A percentile compares a stretch with the other conserved stretches of the same genome.
These are phyloP conservation scores for Fusarium bactridioides DNA, from an alignment of 2,329 filamentous ascomycete genomes.

Conservation along the genomic window DNA sequence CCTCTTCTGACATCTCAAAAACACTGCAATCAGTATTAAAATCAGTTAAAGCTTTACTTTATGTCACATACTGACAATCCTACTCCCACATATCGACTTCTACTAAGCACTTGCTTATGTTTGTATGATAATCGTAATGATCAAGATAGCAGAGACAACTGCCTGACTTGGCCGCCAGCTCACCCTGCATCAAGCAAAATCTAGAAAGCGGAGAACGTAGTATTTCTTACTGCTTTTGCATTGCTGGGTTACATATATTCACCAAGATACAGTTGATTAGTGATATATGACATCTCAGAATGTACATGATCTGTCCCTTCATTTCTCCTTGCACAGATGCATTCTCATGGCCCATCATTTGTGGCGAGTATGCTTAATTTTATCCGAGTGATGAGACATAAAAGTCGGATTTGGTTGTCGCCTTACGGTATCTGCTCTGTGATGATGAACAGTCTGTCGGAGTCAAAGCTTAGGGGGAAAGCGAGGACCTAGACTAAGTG, in stretches of 20 bases:
- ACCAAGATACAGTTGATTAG: background rate
- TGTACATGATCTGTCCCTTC: background rate
- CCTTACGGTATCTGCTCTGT: background rate
- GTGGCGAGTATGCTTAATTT: no score
- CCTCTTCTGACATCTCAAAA: rapidly evolving
- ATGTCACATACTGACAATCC: rapidly evolving
- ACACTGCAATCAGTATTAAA: rapidly evolving
- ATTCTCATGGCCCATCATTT: background rate
- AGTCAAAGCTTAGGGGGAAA: no score
- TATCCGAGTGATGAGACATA: rapidly evolving
- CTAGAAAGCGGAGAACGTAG: background rate
- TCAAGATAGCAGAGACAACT: background rate
- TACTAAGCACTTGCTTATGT: rapidly evolving
- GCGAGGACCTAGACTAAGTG: no score
- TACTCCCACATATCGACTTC: rapidly evolving
- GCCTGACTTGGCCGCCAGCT: background rate
- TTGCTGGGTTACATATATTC: rapidly evolving
- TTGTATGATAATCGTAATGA: background rate
- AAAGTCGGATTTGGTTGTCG: rapidly evolving
- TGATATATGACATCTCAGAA: background rate
- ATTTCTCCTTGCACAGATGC: background rate
- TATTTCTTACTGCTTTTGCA: no score
- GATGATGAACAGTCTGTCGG: background rate
- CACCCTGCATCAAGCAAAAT: background rate
- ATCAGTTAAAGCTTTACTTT: rapidly evolving